These are phyloP conservation scores for Craterostigma plantagineum DNA, from an alignment of 257 asterid species.

Conservation along the genomic window DNA sequence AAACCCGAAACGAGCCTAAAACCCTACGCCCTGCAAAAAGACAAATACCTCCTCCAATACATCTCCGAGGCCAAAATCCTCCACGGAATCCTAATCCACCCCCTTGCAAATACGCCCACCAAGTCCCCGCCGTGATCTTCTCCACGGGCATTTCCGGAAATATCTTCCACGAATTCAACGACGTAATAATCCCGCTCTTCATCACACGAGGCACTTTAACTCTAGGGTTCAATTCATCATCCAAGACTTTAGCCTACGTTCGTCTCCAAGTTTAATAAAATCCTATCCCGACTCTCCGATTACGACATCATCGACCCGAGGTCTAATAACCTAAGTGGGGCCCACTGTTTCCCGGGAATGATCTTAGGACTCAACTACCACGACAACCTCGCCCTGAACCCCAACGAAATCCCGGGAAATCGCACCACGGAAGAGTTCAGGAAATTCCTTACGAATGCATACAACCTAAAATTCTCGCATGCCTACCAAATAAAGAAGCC, in stretches of 20 bases:
- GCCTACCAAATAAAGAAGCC: slow-evolving; percentile 14
- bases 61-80: slow-evolving; percentile 24
- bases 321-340: slow-evolving; percentile 12
- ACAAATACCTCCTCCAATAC: slow-evolving; percentile 11
- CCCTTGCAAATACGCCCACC: slow-evolving; percentile 27
- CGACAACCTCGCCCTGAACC: slow-evolving; percentile 23
- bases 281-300: slow-evolving; percentile 25
- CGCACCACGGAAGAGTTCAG: slow-evolving; percentile 16
- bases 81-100: slow-evolving; percentile 14
- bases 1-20: slow-evolving; percentile 10
- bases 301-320: slow-evolving; percentile 29
- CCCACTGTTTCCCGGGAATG: slow-evolving; percentile 74
- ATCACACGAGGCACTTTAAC: slow-evolving; percentile 36
- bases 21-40: slow-evolving; percentile 55
- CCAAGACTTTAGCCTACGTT: slow-evolving; percentile 41
- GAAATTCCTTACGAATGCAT: slow-evolving; percentile 18
- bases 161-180: slow-evolving; percentile 69
- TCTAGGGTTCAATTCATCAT: slow-evolving; percentile 29
- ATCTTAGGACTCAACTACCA: slow-evolving; percentile 63
- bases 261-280: slow-evolving; percentile 25
- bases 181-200: slow-evolving; percentile 60
- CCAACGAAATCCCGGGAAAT: slow-evolving; percentile 20
- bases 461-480: slow-evolving; percentile 7
- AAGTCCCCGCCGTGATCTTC: slow-evolving; percentile 59
- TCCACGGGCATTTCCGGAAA: slow-evolving; percentile 79